phyloP scores from a whole-genome alignment of 2,329 filamentous ascomycete species.

The Colletotrichum simmondsii region DNA sequence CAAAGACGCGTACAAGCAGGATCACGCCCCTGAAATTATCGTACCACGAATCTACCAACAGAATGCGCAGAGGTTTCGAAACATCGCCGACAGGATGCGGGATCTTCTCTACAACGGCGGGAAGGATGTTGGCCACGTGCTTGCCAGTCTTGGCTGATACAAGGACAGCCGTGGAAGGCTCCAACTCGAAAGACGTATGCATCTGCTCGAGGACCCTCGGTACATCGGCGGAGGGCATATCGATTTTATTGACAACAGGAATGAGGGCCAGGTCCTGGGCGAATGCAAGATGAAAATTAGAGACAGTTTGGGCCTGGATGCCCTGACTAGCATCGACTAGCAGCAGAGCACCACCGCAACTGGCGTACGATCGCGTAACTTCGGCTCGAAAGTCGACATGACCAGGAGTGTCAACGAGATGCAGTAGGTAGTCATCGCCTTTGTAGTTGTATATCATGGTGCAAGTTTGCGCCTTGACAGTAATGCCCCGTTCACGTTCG shows the following conservation, averaged over 20 bases:
- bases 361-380: constrained; percentile 94
- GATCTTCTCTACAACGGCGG: constrained; percentile 85
- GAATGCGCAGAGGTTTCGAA: constrained; percentile 78
- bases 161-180: constrained; percentile 74
- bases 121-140: constrained; percentile 86
- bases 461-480: constrained; percentile 98
- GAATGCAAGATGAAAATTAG: constrained; percentile 98
- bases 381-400: constrained; percentile 98
- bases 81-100: constrained; percentile 82
- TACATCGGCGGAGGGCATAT: constrained; percentile 90
- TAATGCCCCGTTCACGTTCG: constrained; percentile 91
- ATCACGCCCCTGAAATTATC: constrained; percentile 96
- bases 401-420: constrained; percentile 95
- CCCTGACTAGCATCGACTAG: constrained; percentile 97
- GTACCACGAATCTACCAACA: constrained; percentile 98
- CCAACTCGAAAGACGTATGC: constrained; percentile 86
- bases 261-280: constrained; percentile 87
- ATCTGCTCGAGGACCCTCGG: constrained; percentile 88
- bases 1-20: constrained; percentile 89
- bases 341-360: constrained; percentile 90
- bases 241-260: constrained; percentile 96
- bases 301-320: constrained; percentile 96
- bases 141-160: constrained; percentile 95
- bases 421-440: constrained; percentile 89
- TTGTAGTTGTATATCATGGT: constrained; percentile 94